Evolutionary conservation across 163 green algal species (phyloP).

Genomic region (Chlorella variabilis): DNA sequence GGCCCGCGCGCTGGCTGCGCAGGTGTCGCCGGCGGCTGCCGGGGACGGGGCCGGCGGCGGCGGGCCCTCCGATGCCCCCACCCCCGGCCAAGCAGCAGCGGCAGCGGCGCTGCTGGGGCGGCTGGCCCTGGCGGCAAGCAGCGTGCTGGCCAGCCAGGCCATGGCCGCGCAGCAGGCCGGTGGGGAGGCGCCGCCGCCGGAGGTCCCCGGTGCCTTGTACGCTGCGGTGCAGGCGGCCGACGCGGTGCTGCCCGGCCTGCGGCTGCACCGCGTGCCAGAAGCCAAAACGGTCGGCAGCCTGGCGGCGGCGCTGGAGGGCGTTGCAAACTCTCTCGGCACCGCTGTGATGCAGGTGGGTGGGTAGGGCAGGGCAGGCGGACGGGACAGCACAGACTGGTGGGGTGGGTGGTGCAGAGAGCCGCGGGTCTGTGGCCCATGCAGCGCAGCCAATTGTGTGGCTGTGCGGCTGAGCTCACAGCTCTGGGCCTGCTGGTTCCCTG

Average conservation of each 20-base stretch:
- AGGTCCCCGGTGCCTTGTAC: constrained; percentile 27
- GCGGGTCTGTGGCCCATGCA: background rate
- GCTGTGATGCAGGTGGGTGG: constrained; percentile 8
- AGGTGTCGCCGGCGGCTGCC: no score
- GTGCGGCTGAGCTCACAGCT: no score
- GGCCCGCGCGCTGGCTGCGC: background rate
- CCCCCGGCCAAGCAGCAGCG: background rate
- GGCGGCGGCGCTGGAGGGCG: background rate
- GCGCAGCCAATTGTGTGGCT: no score
- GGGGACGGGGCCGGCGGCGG: no score
- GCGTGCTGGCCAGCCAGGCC: constrained; percentile 8
- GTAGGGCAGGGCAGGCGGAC: no score
- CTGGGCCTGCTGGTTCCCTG: background rate
- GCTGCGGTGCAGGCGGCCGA: background rate
- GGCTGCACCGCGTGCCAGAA: background rate
- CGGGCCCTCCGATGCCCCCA: no score
- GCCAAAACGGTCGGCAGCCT: background rate
- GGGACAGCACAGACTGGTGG: no score
- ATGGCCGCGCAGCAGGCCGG: background rate
- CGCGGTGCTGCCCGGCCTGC: background rate
- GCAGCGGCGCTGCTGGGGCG: background rate
- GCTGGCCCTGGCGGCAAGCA: constrained; percentile 9
- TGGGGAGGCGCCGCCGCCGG: background rate
- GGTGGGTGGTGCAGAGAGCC: background rate
- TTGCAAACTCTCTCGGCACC: background rate